Evolutionary conservation across 2,329 filamentous ascomycete genomes (phyloP).

Genomic region (Akanthomyces lecanii): DNA sequence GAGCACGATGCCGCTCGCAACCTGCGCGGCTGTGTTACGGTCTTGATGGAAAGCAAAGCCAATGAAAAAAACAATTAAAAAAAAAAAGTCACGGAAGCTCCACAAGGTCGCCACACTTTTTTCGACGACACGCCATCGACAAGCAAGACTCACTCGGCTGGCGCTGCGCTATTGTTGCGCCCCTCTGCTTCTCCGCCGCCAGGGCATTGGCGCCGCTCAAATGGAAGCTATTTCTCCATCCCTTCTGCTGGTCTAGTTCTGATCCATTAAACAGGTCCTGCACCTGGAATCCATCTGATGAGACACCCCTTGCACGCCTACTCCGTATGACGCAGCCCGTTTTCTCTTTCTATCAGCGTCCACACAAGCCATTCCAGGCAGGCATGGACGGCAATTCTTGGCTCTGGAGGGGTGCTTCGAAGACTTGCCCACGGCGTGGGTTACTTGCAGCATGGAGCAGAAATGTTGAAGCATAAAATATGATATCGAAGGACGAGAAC

Average conservation of each 20-base stretch:
- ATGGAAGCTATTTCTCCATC: constrained; percentile 17
- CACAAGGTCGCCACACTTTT: constrained; percentile 13
- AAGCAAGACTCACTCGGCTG: constrained; percentile 9
- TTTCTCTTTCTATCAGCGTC: constrained; percentile 22
- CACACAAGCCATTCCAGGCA: constrained; percentile 20
- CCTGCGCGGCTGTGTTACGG: constrained; percentile 6
- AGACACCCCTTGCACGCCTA: constrained; percentile 30
- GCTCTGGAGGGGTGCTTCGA: constrained; percentile 8
- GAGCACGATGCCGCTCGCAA: constrained; percentile 3
- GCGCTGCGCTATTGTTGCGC: constrained; percentile 14
- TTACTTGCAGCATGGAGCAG: constrained; percentile 8
- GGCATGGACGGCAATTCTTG: constrained; percentile 21
- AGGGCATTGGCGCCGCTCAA: constrained; percentile 14
- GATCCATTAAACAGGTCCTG: constrained; percentile 13
- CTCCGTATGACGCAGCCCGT: constrained; percentile 27
- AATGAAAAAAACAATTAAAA: constrained; percentile 4
- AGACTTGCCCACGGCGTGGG: constrained; percentile 16
- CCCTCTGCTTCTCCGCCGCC: background rate
- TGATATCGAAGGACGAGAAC: background rate
- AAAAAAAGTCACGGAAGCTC: constrained; percentile 4
- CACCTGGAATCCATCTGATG: constrained; percentile 31
- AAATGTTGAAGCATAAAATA: background rate
- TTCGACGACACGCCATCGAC: constrained; percentile 8
- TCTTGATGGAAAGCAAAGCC: constrained; percentile 8
- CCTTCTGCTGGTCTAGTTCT: constrained; percentile 12